Evolutionary conservation across 805 yeast genomes (phyloP).

Genomic region (Wickerhamomyces bovis): DNA sequence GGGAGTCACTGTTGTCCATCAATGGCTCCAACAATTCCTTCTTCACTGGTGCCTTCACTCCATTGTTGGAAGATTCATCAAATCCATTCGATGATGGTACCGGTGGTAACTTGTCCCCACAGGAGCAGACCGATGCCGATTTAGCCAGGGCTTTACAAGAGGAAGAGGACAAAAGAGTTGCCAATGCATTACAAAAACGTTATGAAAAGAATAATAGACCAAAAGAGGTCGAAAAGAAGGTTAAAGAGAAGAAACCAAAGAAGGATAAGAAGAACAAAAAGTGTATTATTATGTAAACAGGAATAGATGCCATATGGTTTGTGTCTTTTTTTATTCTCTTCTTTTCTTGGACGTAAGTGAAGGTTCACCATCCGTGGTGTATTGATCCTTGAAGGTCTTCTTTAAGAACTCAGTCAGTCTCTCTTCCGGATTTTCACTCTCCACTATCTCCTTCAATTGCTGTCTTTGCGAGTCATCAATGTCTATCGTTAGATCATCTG

Average conservation of each 20-base stretch:
- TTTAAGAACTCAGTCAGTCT: slow-evolving; percentile 63
- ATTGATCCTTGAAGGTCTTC: slow-evolving; percentile 57
- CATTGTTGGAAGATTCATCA: slow-evolving; percentile 23
- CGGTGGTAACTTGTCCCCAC: slow-evolving; percentile 13
- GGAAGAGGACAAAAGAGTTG: slow-evolving; percentile 50
- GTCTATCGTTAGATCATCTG: slow-evolving; percentile 35
- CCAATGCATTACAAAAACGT: slow-evolving; percentile 36
- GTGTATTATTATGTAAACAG: slow-evolving; percentile 20
- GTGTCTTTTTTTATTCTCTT: slow-evolving; percentile 16
- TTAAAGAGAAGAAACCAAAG: slow-evolving; percentile 4
- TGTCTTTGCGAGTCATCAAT: slow-evolving; percentile 51
- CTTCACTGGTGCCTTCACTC: slow-evolving; percentile 59
- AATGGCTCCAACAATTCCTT: slow-evolving; percentile 67
- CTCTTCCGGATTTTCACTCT: slow-evolving; percentile 78
- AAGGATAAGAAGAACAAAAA: slow-evolving; percentile 13
- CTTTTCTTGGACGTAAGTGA: slow-evolving; percentile 32
- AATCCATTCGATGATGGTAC: slow-evolving; percentile 19
- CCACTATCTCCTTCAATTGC: slow-evolving; percentile 62
- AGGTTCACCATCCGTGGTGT: slow-evolving; percentile 21
- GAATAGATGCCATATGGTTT: not conserved
- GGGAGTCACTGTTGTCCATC: slow-evolving; percentile 72
- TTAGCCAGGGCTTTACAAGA: slow-evolving; percentile 44
- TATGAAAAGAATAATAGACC: slow-evolving; percentile 21
- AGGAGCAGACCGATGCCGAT: slow-evolving; percentile 34
- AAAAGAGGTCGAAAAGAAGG: slow-evolving; percentile 6